Percentiles rank a stretch among this genome's conserved stretches.
Conservation (phyloP, 2,329 filamentous ascomycete genomes). For the Botrytis byssoidea region DNA sequence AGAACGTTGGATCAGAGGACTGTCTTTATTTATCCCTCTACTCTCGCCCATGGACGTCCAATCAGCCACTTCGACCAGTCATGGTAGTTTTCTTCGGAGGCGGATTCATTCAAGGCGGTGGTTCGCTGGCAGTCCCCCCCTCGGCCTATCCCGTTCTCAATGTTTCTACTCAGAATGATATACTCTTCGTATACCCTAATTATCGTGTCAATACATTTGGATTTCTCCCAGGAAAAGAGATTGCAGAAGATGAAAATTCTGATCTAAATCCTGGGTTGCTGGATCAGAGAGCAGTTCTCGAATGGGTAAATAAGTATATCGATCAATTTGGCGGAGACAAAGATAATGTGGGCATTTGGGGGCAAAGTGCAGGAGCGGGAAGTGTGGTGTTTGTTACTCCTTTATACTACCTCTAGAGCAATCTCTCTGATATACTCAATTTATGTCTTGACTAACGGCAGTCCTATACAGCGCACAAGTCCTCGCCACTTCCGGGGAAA, state of each 20-base stretch:
- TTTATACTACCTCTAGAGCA: neutral
- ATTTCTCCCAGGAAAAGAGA: constrained; percentile 59
- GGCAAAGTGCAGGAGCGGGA: constrained; percentile 56
- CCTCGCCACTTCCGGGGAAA: constrained; percentile 47
- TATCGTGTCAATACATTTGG: constrained; percentile 67
- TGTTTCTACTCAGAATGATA: constrained; percentile 46
- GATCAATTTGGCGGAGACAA: constrained; percentile 58
- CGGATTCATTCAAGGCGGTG: constrained; percentile 58
- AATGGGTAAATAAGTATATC: constrained; percentile 60
- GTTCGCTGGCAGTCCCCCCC: constrained; percentile 54
- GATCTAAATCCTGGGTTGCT: constrained; percentile 60
- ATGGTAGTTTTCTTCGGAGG: constrained; percentile 62
- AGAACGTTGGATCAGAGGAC: constrained; percentile 56
- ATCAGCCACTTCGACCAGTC: constrained; percentile 52
- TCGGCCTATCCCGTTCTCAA: constrained; percentile 58
- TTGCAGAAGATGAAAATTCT: constrained; percentile 52
- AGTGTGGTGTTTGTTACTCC: constrained; percentile 42
- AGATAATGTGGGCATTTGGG: constrained; percentile 58
- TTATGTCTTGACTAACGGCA: neutral
- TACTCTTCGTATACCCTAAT: constrained; percentile 60
- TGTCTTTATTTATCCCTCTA: constrained; percentile 62
- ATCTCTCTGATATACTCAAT: neutral
- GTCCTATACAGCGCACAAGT: constrained; percentile 44
- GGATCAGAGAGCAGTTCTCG: constrained; percentile 58
- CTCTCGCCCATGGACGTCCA: constrained; percentile 52